Base-by-base conservation (phyloP, 148 eudicot species). In the Arbutus unedo region DNA sequence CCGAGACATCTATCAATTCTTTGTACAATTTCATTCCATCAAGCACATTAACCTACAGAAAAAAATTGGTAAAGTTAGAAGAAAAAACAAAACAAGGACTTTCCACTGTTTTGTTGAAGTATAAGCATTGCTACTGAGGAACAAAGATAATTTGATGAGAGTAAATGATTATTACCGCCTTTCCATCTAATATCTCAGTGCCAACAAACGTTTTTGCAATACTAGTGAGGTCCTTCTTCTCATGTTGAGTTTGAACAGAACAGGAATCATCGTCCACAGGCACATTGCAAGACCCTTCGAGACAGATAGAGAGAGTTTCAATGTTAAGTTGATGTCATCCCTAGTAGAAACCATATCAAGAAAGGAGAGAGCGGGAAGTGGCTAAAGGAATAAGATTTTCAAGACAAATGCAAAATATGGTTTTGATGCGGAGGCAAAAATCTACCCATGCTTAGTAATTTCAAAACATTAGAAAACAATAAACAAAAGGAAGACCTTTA, bases 1-100 rank as follows among this genome's bases (percentile, higher is more conserved):
- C 91, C 14, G 89, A 81, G 25, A 66, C 83, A 80, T 86, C 85
- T 74, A 89, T 66, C 19, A 91, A 66, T 49, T 86, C 87, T 76
- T 89, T 87, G 80, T 87, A 86, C 70, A 88, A 60, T 70, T 89
- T 86, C 89, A 91, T 76, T 49, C 93, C 93, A 55, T 89, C 93
- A 83, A 83, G 89, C 55, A 82, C 85, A 80, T 89, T 89, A 67
- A 91, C 83, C 93, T 91, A 80, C 45, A 23, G 72, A 75, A 66
- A 31, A 64, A 62, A 76, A 77, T 73, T 8, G 51, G 55, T 19
- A 48, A 54, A n/a, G 23, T 79, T 45, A 55, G 73, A 85, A 81
- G 59, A 56, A 47, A 25, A 74, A 67, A 77, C 7, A 49, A 45
- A 80, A 67, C 55, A 53, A 77, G 71, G 19, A 38, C 55, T 3